phyloP scores from a whole-genome alignment of 2,329 filamentous ascomycete genomes.

The Metarhizium album region DNA sequence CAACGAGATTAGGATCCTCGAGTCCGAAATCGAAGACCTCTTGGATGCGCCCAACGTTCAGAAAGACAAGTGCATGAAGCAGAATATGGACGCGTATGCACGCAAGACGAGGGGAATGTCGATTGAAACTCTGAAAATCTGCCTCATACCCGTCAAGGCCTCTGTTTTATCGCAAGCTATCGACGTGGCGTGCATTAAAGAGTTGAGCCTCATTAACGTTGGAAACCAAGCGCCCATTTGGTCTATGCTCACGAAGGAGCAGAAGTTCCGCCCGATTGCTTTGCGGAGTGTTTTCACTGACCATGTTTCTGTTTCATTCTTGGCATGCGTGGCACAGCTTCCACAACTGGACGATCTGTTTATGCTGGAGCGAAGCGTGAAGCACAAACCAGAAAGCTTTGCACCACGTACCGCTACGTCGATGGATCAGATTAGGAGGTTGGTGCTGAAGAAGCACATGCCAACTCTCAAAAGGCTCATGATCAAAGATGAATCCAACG shows the following conservation, averaged over 20 bases:
- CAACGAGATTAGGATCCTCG: constrained; percentile 7
- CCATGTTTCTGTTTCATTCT: constrained; percentile 44
- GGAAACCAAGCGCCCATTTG: constrained; percentile 51
- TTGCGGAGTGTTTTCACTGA: constrained; percentile 52
- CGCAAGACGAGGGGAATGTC: constrained; percentile 47
- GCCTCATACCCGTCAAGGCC: constrained; percentile 50
- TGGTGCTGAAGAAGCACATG: constrained; percentile 48
- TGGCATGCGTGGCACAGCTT: constrained; percentile 42
- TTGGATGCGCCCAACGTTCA: neutral
- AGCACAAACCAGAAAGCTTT: constrained; percentile 42
- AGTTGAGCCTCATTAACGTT: constrained; percentile 52
- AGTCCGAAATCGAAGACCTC: constrained; percentile 7
- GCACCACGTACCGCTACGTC: constrained; percentile 37
- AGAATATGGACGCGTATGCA: constrained; percentile 39
- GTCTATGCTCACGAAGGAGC: constrained; percentile 43
- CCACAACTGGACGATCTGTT: constrained; percentile 46
- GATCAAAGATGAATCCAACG: constrained; percentile 44
- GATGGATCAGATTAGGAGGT: constrained; percentile 47
- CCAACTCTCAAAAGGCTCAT: constrained; percentile 42
- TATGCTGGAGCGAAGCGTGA: constrained; percentile 42
- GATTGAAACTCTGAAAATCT: constrained; percentile 42
- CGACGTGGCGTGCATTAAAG: constrained; percentile 44
- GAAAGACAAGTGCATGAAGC: constrained; percentile 12
- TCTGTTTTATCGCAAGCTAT: constrained; percentile 45
- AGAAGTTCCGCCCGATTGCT: constrained; percentile 37